phyloP scores from a whole-genome alignment of 495 filamentous ascomycete species.

The Aspergillus conjunctus region DNA sequence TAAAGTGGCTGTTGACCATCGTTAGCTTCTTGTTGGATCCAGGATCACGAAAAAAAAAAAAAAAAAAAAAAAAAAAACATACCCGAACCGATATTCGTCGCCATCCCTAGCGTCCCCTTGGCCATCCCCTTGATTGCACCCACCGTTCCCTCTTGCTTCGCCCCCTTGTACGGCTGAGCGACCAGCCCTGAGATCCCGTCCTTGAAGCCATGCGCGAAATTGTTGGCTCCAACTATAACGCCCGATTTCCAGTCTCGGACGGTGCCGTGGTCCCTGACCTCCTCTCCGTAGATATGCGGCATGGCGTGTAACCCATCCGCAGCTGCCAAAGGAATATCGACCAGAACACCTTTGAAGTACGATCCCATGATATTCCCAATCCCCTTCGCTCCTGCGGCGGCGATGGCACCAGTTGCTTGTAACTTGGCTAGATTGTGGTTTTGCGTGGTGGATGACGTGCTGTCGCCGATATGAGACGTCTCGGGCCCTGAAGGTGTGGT shows the following conservation, averaged over 20 bases:
- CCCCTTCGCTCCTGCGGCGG: conserved; percentile 35
- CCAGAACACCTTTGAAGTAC: conserved; percentile 43
- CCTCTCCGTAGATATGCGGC: conserved; percentile 73
- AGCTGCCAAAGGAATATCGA: conserved; percentile 72
- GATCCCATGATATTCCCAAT: conserved; percentile 36
- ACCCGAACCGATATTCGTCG: conserved; percentile 59
- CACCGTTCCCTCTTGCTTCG: conserved; percentile 56
- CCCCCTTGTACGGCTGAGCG: conserved; percentile 64
- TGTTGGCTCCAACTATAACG: conserved; percentile 43
- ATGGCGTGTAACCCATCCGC: conserved; percentile 85
- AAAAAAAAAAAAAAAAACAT: conserved; percentile 6
- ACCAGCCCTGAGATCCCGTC: conserved; percentile 75
- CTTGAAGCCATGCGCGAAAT: conserved; percentile 69
- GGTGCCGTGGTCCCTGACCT: conserved; percentile 39
- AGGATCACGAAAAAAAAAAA: not conserved
- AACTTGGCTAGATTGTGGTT: conserved; percentile 4
- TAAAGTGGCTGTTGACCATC: conserved; percentile 30
- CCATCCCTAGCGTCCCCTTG: conserved; percentile 73
- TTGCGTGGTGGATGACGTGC: conserved; percentile 7
- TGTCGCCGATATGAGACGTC: no score
- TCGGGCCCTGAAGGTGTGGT: not conserved
- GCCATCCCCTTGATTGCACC: conserved; percentile 69
- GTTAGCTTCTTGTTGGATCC: not conserved
- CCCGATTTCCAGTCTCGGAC: conserved; percentile 44
- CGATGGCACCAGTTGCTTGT: conserved; percentile 24